Evolutionary conservation across 768 basidiomycete species (phyloP).

Genomic region (Trametes gibbosa): DNA sequence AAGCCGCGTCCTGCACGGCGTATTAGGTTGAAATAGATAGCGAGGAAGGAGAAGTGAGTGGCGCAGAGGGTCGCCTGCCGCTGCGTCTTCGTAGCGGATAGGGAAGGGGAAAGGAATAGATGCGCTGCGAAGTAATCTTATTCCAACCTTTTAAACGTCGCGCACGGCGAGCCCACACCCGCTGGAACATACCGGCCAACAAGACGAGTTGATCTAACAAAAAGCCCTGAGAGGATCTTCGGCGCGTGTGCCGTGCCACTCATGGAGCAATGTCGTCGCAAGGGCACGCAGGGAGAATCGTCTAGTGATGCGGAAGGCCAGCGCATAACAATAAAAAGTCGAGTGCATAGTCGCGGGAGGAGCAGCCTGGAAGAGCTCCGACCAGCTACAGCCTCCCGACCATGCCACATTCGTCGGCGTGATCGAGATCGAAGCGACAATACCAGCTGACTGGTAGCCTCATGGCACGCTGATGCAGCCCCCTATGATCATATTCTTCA

Average conservation of each 20-base stretch:
- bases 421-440: slow-evolving; percentile 9
- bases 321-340: slow-evolving; percentile 5
- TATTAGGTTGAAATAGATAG: slow-evolving; percentile 12
- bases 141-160: background rate
- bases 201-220: slow-evolving; percentile 9
- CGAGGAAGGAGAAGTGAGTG: background rate
- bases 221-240: background rate
- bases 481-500: slow-evolving; percentile 1
- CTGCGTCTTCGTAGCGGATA: background rate
- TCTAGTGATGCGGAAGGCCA: background rate
- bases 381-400: background rate
- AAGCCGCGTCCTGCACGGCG: slow-evolving; percentile 13
- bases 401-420: background rate
- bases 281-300: background rate
- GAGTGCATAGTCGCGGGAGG: background rate
- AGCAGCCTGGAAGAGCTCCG: background rate
- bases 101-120: background rate
- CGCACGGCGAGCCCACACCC: background rate
- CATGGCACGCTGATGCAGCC: slow-evolving; percentile 1
- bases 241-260: background rate
- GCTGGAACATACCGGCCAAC: slow-evolving; percentile 2
- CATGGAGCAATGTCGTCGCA: background rate
- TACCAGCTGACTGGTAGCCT: slow-evolving; percentile 15
- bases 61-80: slow-evolving; percentile 7
- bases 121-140: background rate